A percentile compares a stretch with the other conserved stretches of the same genome.
Evolutionary conservation across 192 early-diverging fungal species (phyloP).

Genomic region (Coemansia sp.): DNA sequence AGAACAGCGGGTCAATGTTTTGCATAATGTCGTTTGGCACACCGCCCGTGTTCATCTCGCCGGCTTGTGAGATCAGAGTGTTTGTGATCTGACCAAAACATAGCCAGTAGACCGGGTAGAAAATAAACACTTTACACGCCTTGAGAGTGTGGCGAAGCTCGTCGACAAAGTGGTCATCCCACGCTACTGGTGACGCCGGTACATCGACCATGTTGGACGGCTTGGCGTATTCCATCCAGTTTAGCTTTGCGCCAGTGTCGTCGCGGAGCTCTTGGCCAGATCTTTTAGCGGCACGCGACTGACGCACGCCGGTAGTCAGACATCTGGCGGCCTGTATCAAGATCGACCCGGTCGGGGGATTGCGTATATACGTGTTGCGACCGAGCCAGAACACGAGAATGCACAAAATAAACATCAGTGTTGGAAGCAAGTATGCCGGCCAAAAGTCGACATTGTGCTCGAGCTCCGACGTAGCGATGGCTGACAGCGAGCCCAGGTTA

Average conservation of each 20-base stretch:
- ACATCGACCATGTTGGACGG: constrained; percentile 23
- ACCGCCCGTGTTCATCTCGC: constrained; percentile 58
- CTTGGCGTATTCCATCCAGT: constrained; percentile 37
- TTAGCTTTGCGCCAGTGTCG: constrained; percentile 4
- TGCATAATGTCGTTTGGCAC: constrained; percentile 71
- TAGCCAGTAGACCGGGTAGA: constrained; percentile 45
- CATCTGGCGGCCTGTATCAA: constrained; percentile 20
- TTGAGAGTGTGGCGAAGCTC: constrained; percentile 24
- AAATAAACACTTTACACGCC: constrained; percentile 44
- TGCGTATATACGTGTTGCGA: constrained; percentile 43
- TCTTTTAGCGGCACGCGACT: constrained; percentile 24
- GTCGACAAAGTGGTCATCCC: constrained; percentile 39
- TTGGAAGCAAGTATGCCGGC: constrained; percentile 56
- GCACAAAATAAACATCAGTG: constrained; percentile 52
- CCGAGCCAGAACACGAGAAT: constrained; percentile 56
- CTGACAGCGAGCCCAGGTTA: constrained; percentile 58
- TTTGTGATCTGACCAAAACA: constrained; percentile 63
- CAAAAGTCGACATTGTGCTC: constrained; percentile 57
- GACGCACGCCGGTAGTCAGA: constrained; percentile 22
- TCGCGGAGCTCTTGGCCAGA: constrained; percentile 1
- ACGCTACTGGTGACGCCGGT: neutral
- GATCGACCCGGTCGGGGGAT: constrained; percentile 55
- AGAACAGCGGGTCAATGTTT: constrained; percentile 66
- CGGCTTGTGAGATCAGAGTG: constrained; percentile 65
- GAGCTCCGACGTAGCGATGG: constrained; percentile 54